phyloP scores from a whole-genome alignment of 164 flowering plant species.

The Magnolia changhungtana region DNA sequence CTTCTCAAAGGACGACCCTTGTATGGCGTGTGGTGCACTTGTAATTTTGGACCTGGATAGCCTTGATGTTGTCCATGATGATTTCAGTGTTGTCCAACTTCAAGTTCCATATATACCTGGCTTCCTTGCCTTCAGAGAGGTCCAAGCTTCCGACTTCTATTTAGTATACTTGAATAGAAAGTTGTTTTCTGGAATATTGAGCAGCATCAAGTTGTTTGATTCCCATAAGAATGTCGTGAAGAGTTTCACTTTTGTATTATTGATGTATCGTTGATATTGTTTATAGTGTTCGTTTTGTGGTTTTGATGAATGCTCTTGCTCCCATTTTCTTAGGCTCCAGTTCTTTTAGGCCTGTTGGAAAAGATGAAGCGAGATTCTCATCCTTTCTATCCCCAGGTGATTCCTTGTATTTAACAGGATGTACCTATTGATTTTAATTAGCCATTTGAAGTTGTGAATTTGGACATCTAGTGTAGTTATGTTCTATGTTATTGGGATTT shows the following conservation, averaged over 20 bases:
- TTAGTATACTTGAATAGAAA: background rate
- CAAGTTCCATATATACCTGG: constrained; percentile 76
- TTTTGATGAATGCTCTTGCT: constrained; percentile 2
- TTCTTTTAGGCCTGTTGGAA: constrained; percentile 62
- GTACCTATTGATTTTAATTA: background rate
- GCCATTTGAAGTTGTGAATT: background rate
- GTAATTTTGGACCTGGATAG: constrained; percentile 58
- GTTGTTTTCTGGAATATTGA: background rate
- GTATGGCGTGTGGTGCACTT: constrained; percentile 66
- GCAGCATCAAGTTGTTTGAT: background rate
- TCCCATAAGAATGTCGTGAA: background rate
- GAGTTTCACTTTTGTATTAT: background rate
- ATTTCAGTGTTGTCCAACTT: constrained; percentile 47
- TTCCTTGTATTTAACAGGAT: background rate
- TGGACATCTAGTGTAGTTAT: background rate
- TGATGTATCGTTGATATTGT: background rate
- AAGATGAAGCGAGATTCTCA: constrained; percentile 47
- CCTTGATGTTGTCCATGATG: constrained; percentile 58
- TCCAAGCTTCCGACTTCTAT: constrained; percentile 5
- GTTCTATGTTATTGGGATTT: background rate
- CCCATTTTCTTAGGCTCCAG: constrained; percentile 57
- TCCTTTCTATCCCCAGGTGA: constrained; percentile 77
- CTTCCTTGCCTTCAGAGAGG: constrained; percentile 95
- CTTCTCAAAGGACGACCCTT: constrained; percentile 64
- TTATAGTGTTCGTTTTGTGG: background rate